phyloP scores from a whole-genome alignment of 257 asterid species.

The Solanum etuberosum region DNA sequence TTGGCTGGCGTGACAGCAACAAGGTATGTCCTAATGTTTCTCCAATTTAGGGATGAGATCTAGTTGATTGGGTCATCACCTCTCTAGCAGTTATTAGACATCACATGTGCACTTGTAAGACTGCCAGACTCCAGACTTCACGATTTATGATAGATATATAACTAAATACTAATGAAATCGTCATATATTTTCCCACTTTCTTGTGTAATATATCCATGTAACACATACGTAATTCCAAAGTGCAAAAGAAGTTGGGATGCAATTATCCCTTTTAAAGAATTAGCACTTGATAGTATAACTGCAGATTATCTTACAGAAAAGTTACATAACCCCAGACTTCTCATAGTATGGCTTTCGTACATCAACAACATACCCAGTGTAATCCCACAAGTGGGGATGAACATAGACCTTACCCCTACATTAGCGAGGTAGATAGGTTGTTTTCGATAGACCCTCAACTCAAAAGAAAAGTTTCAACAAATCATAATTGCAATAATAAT shows the following conservation, averaged over 20 bases:
- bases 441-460: neutral
- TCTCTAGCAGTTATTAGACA: neutral
- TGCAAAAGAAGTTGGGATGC: neutral
- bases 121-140: neutral
- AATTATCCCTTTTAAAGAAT: neutral
- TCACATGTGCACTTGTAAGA: neutral
- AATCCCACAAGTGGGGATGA: neutral
- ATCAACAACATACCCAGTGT: neutral
- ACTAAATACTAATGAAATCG: neutral
- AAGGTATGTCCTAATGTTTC: slow-evolving; percentile 40
- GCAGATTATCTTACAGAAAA: neutral
- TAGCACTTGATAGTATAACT: neutral
- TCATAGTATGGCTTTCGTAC: neutral
- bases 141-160: neutral
- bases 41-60: neutral
- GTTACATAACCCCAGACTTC: neutral
- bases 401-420: neutral
- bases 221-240: neutral
- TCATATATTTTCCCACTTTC: neutral
- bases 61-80: neutral
- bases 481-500: neutral
- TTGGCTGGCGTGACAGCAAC: slow-evolving; percentile 74
- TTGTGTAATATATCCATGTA: neutral
- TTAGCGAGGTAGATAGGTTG: neutral
- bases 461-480: neutral